A percentile compares a stretch with the other conserved stretches of the same genome.
Evolutionary conservation across 345 rosid genomes (phyloP).

Genomic region (Eucalyptus lansdowneana): DNA sequence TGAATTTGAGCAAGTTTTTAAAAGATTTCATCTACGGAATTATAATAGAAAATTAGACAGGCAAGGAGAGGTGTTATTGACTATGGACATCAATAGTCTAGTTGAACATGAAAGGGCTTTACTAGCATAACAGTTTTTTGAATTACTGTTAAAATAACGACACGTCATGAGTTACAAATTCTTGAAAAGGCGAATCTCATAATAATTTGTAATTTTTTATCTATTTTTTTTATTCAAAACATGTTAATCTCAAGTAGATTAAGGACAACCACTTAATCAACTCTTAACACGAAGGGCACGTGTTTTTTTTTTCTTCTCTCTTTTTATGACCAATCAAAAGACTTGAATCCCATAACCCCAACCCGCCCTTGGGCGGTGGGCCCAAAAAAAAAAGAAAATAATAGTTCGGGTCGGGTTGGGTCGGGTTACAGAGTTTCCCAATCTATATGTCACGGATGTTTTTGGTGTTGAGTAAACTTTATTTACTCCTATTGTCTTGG

Average conservation of each 20-base stretch:
- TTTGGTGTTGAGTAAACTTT: background rate
- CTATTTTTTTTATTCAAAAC: no score
- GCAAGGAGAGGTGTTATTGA: no score
- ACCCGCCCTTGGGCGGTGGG: no score
- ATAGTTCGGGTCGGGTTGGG: background rate
- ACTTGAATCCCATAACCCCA: background rate
- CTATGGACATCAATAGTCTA: no score
- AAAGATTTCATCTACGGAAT: no score
- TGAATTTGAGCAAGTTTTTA: no score
- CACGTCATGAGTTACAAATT: fast-evolving
- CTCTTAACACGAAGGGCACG: background rate
- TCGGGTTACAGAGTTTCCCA: background rate
- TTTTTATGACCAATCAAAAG: background rate
- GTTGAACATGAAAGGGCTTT: no score
- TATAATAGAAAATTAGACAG: no score
- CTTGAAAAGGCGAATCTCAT: fast-evolving
- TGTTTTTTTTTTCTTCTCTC: background rate
- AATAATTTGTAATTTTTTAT: no score
- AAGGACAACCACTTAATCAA: background rate
- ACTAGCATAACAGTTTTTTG: fast-evolving
- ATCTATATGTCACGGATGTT: background rate
- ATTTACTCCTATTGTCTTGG: background rate
- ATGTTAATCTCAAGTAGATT: background rate
- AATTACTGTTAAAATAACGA: no score
- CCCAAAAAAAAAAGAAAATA: no score